Evolutionary conservation across 1,284 basidiomycete genomes (phyloP).

Genomic region (Cutaneotrichosporon sp.): DNA sequence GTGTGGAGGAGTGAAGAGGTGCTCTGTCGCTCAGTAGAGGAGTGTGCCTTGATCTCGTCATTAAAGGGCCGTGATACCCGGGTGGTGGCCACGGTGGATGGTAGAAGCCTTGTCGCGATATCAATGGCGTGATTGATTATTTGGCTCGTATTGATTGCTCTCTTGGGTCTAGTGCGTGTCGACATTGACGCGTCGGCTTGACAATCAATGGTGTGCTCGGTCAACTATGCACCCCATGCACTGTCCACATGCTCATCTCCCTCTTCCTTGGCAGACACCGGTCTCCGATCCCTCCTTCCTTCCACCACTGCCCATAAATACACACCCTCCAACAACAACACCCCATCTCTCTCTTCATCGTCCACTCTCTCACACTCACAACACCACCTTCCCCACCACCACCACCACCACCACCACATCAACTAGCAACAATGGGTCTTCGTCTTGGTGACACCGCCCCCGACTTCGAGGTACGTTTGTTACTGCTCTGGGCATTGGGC

Average conservation of each 20-base stretch:
- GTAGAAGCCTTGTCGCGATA: too few species aligned
- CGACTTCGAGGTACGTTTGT: constrained; percentile 36
- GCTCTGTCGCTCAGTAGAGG: too few species aligned
- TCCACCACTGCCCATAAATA: not conserved
- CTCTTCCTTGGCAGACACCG: too few species aligned
- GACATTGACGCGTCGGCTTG: not conserved
- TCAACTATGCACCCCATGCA: not conserved
- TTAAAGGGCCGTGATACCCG: not conserved
- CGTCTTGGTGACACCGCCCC: constrained; percentile 50
- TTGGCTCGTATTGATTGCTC: not conserved
- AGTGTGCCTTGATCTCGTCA: too few species aligned
- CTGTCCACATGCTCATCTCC: too few species aligned
- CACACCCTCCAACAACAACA: not conserved
- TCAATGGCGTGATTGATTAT: not conserved
- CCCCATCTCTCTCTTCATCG: not conserved
- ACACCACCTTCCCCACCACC: constrained; percentile 5
- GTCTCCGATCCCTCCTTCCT: not conserved
- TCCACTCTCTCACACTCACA: constrained; percentile 1
- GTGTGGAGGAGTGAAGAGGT: too few species aligned
- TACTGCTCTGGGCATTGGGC: too few species aligned
- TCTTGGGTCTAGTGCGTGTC: not conserved
- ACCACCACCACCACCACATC: constrained; percentile 17
- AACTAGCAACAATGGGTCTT: constrained; percentile 39
- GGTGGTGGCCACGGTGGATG: too few species aligned
- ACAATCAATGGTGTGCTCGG: constrained; percentile 7